Evolutionary conservation across 768 basidiomycete genomes (phyloP).

Genomic region (Pleurotus salmoneostramineus): DNA sequence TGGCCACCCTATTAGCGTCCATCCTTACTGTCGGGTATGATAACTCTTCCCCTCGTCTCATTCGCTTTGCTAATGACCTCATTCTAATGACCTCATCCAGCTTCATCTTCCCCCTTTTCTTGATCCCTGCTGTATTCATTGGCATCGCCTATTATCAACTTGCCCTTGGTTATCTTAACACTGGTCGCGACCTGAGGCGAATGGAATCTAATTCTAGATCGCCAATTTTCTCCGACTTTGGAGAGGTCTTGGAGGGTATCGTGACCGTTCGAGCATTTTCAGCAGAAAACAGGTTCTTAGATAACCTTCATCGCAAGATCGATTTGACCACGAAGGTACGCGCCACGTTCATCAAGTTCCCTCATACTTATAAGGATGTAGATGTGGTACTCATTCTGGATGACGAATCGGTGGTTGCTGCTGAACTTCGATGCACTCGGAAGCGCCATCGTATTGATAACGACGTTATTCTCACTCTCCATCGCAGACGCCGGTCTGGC

Average conservation of each 20-base stretch:
- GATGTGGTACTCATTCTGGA: slow-evolving; percentile 91
- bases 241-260: slow-evolving; percentile 72
- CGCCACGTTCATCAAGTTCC: background rate
- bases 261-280: slow-evolving; percentile 94
- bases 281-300: slow-evolving; percentile 73
- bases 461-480: slow-evolving; percentile 72
- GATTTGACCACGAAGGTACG: slow-evolving; percentile 73
- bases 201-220: slow-evolving; percentile 90
- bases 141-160: slow-evolving; percentile 70
- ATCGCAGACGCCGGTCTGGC: slow-evolving; percentile 58
- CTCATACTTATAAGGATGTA: slow-evolving; percentile 16
- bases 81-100: slow-evolving; percentile 24
- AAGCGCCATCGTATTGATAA: slow-evolving; percentile 66
- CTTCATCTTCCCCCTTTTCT: slow-evolving; percentile 77
- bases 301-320: slow-evolving; percentile 68
- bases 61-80: too few relatives aligned
- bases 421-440: slow-evolving; percentile 81
- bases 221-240: slow-evolving; percentile 81
- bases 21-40: slow-evolving; percentile 68
- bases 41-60: background rate
- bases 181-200: slow-evolving; percentile 79
- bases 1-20: slow-evolving; percentile 75
- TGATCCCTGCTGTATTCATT: slow-evolving; percentile 72
- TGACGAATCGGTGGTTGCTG: slow-evolving; percentile 85
- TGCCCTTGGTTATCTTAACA: slow-evolving; percentile 71